Evolutionary conservation across 805 yeast genomes (phyloP).

Genomic region (Candida fluviatilis): DNA sequence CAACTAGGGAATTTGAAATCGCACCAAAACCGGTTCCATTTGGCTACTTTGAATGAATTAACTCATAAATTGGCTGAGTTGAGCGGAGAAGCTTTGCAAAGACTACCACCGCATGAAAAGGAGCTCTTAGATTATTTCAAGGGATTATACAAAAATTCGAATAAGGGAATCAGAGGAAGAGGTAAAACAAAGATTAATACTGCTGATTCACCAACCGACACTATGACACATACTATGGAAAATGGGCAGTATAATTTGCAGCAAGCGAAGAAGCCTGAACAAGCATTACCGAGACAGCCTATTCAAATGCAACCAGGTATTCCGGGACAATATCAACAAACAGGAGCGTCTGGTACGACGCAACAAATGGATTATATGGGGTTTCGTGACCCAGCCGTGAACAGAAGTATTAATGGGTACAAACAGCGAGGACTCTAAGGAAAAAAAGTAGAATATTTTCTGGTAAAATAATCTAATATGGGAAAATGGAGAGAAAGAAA

Average conservation of each 20-base stretch:
- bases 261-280: not conserved
- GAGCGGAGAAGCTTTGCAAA: conserved; percentile 41
- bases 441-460: too few relatives aligned
- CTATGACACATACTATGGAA: not conserved
- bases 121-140: conserved; percentile 75
- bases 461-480: too few relatives aligned
- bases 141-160: conserved; percentile 78
- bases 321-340: conserved; percentile 1
- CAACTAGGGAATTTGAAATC: conserved; percentile 92
- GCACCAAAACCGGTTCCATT: conserved; percentile 88
- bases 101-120: conserved; percentile 58
- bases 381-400: conserved; percentile 1
- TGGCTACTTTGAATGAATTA: conserved; percentile 61
- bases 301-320: conserved; percentile 5
- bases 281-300: conserved; percentile 5
- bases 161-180: conserved; percentile 88
- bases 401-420: not conserved
- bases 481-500: too few relatives aligned
- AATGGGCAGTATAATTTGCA: conserved; percentile 4
- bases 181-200: conserved; percentile 45
- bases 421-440: conserved; percentile 3
- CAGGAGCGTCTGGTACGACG: not conserved
- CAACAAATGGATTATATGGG: conserved; percentile 3
- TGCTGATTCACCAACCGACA: conserved; percentile 1
- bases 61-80: conserved; percentile 65